phyloP scores from a whole-genome alignment of 164 flowering plant species.

The Nymphaea thermarum region DNA sequence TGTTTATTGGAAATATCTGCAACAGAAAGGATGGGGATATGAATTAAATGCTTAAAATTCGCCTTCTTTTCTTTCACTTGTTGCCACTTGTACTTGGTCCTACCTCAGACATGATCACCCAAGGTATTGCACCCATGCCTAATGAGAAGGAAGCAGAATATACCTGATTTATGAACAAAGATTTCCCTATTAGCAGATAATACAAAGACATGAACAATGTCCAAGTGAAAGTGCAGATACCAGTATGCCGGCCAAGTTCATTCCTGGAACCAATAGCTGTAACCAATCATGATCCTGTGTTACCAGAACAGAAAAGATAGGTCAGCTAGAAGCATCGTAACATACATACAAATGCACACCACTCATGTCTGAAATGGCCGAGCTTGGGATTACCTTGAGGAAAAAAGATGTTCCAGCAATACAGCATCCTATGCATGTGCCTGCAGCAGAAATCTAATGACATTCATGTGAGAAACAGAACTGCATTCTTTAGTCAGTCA shows the following conservation, averaged over 20 bases:
- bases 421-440: slow-evolving; percentile 47
- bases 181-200: not conserved
- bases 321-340: not conserved
- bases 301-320: not conserved
- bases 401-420: slow-evolving; percentile 47
- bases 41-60: not conserved
- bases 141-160: slow-evolving; percentile 54
- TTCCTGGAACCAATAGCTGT: not conserved
- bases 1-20: slow-evolving; percentile 79
- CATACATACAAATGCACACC: not conserved
- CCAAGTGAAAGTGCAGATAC: not conserved
- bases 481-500: not conserved
- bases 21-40: not conserved
- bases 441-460: slow-evolving; percentile 55
- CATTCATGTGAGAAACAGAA: not conserved
- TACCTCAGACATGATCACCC: slow-evolving; percentile 98
- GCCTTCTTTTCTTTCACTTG: not conserved
- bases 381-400: slow-evolving; percentile 39
- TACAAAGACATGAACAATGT: not conserved
- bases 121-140: slow-evolving; percentile 93
- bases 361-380: not conserved
- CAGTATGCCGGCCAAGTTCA: not conserved
- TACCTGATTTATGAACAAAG: slow-evolving; percentile 18
- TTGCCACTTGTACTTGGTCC: not conserved
- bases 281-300: not conserved